Evolutionary conservation across 805 yeast genomes (phyloP).

Genomic region (Hanseniaspora meyeri): DNA sequence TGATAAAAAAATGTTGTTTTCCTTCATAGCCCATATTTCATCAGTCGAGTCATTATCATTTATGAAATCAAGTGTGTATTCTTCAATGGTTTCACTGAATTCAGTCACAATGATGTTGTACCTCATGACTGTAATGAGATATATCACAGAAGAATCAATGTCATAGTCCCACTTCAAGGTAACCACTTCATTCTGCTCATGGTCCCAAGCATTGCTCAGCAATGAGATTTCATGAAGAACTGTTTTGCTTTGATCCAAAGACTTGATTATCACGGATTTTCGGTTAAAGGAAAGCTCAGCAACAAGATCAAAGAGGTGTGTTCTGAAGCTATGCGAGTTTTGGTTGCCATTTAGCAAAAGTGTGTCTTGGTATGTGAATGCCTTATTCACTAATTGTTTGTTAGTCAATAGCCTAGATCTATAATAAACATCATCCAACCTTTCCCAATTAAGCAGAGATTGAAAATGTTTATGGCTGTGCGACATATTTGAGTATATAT

Average conservation of each 20-base stretch:
- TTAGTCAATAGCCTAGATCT: constrained; percentile 31
- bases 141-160: not conserved
- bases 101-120: not conserved
- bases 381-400: constrained; percentile 8
- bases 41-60: constrained; percentile 10
- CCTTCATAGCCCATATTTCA: constrained; percentile 8
- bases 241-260: not conserved
- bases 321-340: not conserved
- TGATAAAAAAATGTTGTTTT: constrained; percentile 3
- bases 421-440: constrained; percentile 58
- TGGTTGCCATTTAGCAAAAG: not conserved
- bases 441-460: constrained; percentile 52
- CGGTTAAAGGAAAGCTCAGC: not conserved
- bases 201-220: not conserved
- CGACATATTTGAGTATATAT: not conserved
- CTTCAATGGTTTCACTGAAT: not conserved
- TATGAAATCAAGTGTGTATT: not conserved
- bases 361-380: not conserved
- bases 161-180: constrained; percentile 3
- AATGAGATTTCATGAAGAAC: not conserved
- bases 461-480: not conserved
- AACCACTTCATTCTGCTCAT: constrained; percentile 1
- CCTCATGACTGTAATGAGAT: not conserved
- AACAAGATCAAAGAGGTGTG: constrained; percentile 1
- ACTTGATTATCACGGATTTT: not conserved